Evolutionary conservation across 2,329 filamentous ascomycete species (phyloP).

Genomic region (Lasiodiplodia gonubiensis): DNA sequence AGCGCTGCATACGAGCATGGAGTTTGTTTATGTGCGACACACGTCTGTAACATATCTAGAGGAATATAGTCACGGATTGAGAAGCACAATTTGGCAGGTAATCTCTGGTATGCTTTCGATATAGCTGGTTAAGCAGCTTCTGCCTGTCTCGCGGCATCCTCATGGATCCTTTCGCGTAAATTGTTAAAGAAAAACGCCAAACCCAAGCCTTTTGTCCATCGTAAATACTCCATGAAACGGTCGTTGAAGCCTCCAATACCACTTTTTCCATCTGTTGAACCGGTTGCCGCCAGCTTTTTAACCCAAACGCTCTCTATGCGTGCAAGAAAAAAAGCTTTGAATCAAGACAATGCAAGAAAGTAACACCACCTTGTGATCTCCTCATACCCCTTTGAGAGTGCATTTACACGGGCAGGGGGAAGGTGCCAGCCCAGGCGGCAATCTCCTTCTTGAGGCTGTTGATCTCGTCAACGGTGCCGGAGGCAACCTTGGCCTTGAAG

Average conservation of each 20-base stretch:
- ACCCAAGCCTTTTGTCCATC: constrained; percentile 23
- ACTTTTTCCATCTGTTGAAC: constrained; percentile 24
- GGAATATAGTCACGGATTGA: neutral
- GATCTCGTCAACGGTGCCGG: constrained; percentile 80
- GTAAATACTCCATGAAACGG: constrained; percentile 27
- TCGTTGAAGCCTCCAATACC: constrained; percentile 25
- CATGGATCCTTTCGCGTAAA: neutral
- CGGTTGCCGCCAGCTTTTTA: neutral
- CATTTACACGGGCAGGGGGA: constrained; percentile 82
- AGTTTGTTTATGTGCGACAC: neutral
- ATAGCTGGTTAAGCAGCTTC: constrained; percentile 24
- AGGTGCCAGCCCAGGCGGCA: constrained; percentile 80
- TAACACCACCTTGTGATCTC: neutral
- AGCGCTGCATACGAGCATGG: no score
- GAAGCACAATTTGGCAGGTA: neutral
- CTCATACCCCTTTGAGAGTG: no score
- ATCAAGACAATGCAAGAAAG: constrained; percentile 23
- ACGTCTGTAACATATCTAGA: neutral
- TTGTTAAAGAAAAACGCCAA: constrained; percentile 24
- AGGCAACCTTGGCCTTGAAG: constrained; percentile 91
- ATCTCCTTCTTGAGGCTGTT: constrained; percentile 88
- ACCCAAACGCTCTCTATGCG: constrained; percentile 9
- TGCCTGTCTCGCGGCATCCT: neutral
- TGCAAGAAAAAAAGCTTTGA: neutral
- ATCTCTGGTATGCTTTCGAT: constrained; percentile 10